Evolutionary conservation across 352 stramenopile genomes (phyloP), one percentile per base, ranked within the genome.

Genomic region (Globisporangium orthogonon): DNA sequence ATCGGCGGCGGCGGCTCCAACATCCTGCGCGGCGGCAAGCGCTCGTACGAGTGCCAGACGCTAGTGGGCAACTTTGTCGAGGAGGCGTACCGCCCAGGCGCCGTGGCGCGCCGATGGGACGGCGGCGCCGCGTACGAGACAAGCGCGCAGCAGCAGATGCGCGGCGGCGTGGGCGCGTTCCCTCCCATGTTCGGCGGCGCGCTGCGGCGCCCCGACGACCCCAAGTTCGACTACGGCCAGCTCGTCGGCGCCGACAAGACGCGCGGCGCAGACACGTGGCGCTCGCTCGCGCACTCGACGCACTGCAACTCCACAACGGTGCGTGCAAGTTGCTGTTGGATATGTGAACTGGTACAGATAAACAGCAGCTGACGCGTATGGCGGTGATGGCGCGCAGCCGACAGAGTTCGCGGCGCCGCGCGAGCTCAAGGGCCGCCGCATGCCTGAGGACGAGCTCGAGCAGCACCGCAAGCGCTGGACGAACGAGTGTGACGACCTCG

Each of bases 31-130:
- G 83, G 83, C 31, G 83, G 80, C 33, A 92, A 89, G 73, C 76
- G 78, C 44, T 71, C 78, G 51, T 92, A 79, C 44, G 76, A 89
- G 49, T 92, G 79, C 73, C 83, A 83, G 50, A 92, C 83, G 33
- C 68, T 92, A 4, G 69, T 92, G 23, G 80, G 83, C 54, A 92
- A 92, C 57, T 92, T 90, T 44, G 83, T 92, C 28, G 83, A 92
- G 53, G 83, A 92, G 54, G 62, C 82, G 30, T 89, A 87, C 43
- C 78, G 77, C 0, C 82, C 82, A 0, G 73, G 69, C 11, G 77
- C 77, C 3, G 64, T 79, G 40, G 73, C 69, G 43, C 56, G 70
- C 28, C 53, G 62, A 7, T 72, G 74, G 61, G 54, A 75, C 57
- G 75, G 74, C 47, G 77, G 71, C 23, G 61, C 54, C 48, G 74